A percentile compares a stretch with the other conserved stretches of the same genome.
Conservation (phyloP, 1,284 basidiomycete genomes). For the Grifola frondosa region DNA sequence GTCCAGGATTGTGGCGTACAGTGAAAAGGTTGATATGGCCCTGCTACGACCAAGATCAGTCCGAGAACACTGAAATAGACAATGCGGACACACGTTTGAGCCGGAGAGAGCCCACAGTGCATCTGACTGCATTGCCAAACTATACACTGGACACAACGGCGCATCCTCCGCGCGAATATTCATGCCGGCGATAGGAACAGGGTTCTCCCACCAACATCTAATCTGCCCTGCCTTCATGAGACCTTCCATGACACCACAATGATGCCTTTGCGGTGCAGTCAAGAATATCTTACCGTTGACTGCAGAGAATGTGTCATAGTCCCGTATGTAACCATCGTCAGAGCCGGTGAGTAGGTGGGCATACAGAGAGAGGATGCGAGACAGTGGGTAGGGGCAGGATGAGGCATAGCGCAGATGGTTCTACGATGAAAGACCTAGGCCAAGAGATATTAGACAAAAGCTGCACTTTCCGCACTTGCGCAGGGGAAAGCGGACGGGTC, state of each 20-base stretch:
- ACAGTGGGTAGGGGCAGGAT: conserved; percentile 84
- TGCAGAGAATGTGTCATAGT: conserved; percentile 89
- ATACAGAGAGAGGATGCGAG: conserved; percentile 86
- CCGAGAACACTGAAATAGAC: conserved; percentile 1
- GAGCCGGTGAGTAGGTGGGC: conserved; percentile 88
- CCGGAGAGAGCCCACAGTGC: conserved; percentile 89
- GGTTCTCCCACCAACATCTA: conserved; percentile 89
- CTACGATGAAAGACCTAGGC: conserved; percentile 75
- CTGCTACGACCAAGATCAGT: conserved; percentile 43
- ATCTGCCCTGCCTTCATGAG: conserved; percentile 89
- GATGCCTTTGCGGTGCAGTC: conserved; percentile 86
- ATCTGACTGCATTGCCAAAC: conserved; percentile 86
- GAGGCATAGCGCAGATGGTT: conserved; percentile 89
- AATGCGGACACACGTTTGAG: conserved; percentile 60
- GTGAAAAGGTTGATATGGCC: conserved; percentile 92
- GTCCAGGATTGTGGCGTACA: conserved; percentile 89
- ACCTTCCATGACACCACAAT: conserved; percentile 89
- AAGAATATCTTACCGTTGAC: conserved; percentile 88
- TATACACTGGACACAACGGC: conserved; percentile 75
- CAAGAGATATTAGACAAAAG: conserved; percentile 32
- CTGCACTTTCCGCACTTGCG: conserved; percentile 44
- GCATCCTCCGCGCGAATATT: conserved; percentile 44
- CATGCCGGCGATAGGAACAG: conserved; percentile 34
- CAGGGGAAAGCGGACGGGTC: conserved; percentile 62
- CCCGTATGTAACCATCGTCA: conserved; percentile 90